Percentiles rank a stretch among this genome's conserved stretches.
Conservation (phyloP, 352 stramenopile species). For the Thraustochytrium striatum region DNA sequence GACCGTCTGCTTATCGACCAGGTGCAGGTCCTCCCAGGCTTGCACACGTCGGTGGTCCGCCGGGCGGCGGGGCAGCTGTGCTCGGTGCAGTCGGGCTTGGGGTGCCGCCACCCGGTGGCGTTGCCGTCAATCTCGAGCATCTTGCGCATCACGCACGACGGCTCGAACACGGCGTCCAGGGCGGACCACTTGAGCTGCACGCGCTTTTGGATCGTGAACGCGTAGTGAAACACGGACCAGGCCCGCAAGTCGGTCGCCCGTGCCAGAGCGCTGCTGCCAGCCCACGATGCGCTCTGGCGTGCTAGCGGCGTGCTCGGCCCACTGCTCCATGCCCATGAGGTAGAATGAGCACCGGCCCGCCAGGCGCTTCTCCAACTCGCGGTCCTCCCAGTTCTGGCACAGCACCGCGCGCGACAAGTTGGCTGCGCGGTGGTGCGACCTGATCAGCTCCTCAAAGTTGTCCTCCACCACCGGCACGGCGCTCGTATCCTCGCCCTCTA, state of each 20-base stretch:
- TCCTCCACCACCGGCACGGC: too few species aligned
- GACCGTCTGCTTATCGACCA: background rate
- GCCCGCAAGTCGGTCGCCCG: background rate
- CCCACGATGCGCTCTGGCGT: background rate
- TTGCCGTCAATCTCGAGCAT: background rate
- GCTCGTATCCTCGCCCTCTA: too few species aligned
- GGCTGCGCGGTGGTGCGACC: too few species aligned
- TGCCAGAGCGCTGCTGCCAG: conserved; percentile 2
- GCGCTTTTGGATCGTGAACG: background rate
- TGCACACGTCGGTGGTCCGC: background rate
- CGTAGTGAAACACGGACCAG: conserved; percentile 5
- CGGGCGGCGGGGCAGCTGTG: background rate
- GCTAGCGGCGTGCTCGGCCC: background rate
- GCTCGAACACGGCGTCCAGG: background rate
- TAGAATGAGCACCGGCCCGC: background rate
- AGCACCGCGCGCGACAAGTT: background rate
- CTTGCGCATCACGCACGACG: background rate
- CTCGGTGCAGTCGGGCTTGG: background rate
- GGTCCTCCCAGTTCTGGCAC: background rate
- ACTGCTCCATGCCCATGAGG: background rate
- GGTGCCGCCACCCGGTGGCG: background rate
- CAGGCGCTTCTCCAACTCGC: background rate
- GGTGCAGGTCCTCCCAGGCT: background rate
- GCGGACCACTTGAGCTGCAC: background rate
- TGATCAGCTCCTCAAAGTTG: too few species aligned